Percentiles rank a stretch among this genome's conserved stretches.
Conservation (phyloP, 2,329 filamentous ascomycete genomes). For the Fusarium devonianum region DNA sequence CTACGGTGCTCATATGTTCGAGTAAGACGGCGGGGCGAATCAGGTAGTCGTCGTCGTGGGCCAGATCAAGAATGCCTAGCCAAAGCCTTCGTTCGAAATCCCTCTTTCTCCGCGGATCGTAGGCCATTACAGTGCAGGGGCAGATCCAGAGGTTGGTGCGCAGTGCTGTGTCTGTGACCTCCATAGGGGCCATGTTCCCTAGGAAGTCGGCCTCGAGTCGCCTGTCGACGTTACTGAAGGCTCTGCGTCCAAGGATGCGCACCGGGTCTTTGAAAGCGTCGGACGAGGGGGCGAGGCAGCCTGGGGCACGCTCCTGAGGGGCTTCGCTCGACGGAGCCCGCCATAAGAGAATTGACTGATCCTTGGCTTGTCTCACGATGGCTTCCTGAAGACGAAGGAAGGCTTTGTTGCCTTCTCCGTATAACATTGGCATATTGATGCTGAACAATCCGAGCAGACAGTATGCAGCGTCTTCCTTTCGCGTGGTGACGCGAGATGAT, state of each 20-base stretch:
- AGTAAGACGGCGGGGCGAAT: constrained; percentile 32
- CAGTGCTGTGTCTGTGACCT: constrained; percentile 33
- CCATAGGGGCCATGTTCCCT: constrained; percentile 27
- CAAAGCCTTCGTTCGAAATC: constrained; percentile 9
- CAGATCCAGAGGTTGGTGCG: constrained; percentile 31
- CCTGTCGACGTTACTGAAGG: constrained; percentile 24
- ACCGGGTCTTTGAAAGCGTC: constrained; percentile 22
- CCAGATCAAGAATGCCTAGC: constrained; percentile 35
- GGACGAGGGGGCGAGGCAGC: constrained; percentile 27
- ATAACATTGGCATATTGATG: constrained; percentile 43
- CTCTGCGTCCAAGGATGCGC: constrained; percentile 25
- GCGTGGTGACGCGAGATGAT: constrained; percentile 34
- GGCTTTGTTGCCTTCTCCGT: constrained; percentile 41
- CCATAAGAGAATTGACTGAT: constrained; percentile 38
- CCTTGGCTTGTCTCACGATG: constrained; percentile 34
- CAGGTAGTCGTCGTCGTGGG: constrained; percentile 33
- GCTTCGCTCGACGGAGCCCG: neutral
- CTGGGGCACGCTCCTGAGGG: constrained; percentile 6
- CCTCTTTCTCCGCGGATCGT: neutral
- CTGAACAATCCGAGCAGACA: constrained; percentile 43
- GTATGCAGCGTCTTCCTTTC: constrained; percentile 43
- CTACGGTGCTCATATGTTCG: constrained; percentile 23
- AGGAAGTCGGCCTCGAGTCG: constrained; percentile 31
- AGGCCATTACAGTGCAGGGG: constrained; percentile 21
- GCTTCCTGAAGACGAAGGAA: constrained; percentile 38